phyloP scores from a whole-genome alignment of 2,329 filamentous ascomycete genomes.

The Triangularia verruculosa region DNA sequence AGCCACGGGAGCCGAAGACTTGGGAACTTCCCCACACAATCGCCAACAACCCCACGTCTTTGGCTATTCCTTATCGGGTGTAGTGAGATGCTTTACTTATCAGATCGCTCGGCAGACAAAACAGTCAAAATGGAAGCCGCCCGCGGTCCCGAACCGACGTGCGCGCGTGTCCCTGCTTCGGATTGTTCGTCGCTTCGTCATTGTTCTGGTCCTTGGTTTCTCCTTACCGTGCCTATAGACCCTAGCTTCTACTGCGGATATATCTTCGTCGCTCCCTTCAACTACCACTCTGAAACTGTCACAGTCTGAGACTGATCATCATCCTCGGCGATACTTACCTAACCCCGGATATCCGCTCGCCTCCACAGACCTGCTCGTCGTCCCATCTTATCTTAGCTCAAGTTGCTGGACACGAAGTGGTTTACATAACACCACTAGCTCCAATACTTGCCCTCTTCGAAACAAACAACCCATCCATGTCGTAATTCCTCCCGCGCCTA shows the following conservation, averaged over 20 bases:
- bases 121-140: neutral
- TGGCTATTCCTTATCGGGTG: neutral
- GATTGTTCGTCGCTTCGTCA: neutral
- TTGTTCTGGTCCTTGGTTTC: neutral
- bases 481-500: neutral
- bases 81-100: neutral
- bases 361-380: neutral
- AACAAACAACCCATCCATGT: neutral
- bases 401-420: neutral
- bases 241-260: neutral
- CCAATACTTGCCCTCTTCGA: neutral
- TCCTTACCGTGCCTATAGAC: neutral
- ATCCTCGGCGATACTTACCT: neutral
- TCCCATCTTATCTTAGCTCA: neutral
- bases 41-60: neutral
- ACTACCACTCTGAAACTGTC: neutral
- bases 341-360: neutral
- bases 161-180: neutral
- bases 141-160: neutral
- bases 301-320: neutral
- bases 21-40: neutral
- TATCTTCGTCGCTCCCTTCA: neutral
- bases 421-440: neutral
- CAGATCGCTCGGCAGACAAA: neutral
- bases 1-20: neutral